Evolutionary conservation across 139 green algal genomes (phyloP).

Genomic region (Pleodorina starrii): DNA sequence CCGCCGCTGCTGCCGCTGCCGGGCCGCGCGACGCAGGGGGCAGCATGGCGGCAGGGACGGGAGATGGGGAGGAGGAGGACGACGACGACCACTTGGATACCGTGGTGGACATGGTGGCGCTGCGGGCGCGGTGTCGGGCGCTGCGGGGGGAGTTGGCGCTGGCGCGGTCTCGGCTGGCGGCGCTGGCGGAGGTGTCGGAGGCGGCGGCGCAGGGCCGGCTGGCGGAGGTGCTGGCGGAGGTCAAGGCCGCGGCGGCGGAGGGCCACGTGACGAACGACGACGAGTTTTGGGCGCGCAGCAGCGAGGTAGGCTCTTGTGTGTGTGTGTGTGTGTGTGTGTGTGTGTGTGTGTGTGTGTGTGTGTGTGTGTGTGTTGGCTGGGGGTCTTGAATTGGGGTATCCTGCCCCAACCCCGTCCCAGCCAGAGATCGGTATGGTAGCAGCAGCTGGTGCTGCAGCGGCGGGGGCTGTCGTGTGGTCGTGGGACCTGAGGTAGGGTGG

Average conservation of each 20-base stretch:
- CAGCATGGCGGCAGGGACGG: not conserved
- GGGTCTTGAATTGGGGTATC: no score
- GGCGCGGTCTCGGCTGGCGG: not conserved
- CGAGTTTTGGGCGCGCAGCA: constrained; percentile 12
- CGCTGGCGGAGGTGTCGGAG: not conserved
- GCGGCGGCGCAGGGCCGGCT: constrained; percentile 33
- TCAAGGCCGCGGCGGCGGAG: not conserved
- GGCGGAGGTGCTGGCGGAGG: not conserved
- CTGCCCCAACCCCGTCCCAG: not conserved
- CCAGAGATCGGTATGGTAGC: no score
- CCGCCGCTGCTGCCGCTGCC: not conserved
- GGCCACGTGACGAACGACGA: not conserved
- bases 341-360: no score
- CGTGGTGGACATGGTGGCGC: not conserved
- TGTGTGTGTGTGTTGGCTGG: no score
- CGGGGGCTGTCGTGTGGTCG: no score
- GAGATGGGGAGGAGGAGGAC: not conserved
- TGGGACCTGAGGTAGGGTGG: no score
- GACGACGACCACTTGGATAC: no score
- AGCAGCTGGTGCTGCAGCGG: no score
- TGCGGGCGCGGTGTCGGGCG: constrained; percentile 15
- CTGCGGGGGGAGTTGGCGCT: constrained; percentile 16
- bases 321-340: no score
- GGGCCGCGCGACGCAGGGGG: no score
- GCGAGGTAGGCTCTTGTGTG: no score